phyloP scores from a whole-genome alignment of 2,329 filamentous ascomycete genomes.

The Thielaviopsis musarum region DNA sequence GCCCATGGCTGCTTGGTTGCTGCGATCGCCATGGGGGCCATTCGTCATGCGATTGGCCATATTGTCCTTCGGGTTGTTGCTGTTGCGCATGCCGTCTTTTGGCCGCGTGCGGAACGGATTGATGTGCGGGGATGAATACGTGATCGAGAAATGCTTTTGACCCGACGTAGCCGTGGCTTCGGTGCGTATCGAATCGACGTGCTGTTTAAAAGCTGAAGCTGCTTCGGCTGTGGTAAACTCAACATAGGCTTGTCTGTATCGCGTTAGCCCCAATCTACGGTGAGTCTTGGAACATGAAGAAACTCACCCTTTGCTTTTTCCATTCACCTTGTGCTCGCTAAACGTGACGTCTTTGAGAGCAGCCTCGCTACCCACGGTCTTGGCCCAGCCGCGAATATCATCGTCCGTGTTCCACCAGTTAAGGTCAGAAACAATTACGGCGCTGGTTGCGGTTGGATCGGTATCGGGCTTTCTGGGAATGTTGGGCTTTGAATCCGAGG shows the following conservation, averaged over 20 bases:
- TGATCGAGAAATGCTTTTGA: conserved; percentile 55
- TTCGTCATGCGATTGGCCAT: conserved; percentile 41
- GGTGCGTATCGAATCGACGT: conserved; percentile 45
- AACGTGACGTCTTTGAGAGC: conserved; percentile 89
- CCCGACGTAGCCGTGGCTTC: conserved; percentile 33
- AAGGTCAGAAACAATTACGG: conserved; percentile 74
- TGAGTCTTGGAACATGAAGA: background rate
- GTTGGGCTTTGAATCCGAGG: conserved; percentile 23
- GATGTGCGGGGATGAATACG: conserved; percentile 56
- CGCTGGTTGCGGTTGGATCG: conserved; percentile 38
- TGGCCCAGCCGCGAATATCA: conserved; percentile 75
- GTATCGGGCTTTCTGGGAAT: conserved; percentile 24
- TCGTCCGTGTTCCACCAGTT: conserved; percentile 98
- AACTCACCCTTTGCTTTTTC: conserved; percentile 88
- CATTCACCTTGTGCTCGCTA: conserved; percentile 96
- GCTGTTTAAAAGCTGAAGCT: conserved; percentile 68
- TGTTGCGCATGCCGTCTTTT: conserved; percentile 47
- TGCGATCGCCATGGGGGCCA: conserved; percentile 30
- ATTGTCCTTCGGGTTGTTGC: background rate
- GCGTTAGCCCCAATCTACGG: background rate
- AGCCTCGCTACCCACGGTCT: conserved; percentile 61
- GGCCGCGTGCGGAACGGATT: conserved; percentile 87
- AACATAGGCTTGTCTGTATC: conserved; percentile 54
- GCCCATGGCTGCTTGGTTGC: conserved; percentile 28
- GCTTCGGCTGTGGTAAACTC: conserved; percentile 74